A percentile compares a stretch with the other conserved stretches of the same genome.
Conservation (phyloP, 495 filamentous ascomycete species). For the Penicillium canescens region DNA sequence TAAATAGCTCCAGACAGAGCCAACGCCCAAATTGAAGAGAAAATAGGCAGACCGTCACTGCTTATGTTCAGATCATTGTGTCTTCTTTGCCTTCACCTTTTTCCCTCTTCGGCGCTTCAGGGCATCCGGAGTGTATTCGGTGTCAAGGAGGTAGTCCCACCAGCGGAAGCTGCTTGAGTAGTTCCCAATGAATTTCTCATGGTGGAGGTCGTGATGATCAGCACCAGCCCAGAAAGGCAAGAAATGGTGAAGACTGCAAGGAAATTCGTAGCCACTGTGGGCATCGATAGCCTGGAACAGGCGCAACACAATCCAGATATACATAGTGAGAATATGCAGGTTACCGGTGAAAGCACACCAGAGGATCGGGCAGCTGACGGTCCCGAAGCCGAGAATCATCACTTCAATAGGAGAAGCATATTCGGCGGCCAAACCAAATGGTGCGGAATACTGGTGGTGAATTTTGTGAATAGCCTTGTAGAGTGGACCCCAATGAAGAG, state of each 20-base stretch:
- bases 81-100: conserved; percentile 42
- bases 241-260: conserved; percentile 93
- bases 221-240: conserved; percentile 98
- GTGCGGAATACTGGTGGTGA: conserved; percentile 96
- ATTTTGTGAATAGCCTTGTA: conserved; percentile 98
- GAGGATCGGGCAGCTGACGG: conserved; percentile 77
- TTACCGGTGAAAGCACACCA: conserved; percentile 84
- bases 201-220: conserved; percentile 93
- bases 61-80: conserved; percentile 9
- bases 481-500: conserved; percentile 90
- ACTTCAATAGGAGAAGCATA: conserved; percentile 98
- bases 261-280: conserved; percentile 96
- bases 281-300: conserved; percentile 98
- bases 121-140: conserved; percentile 87
- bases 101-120: conserved; percentile 79
- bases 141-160: conserved; percentile 96
- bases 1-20: conserved; percentile 14
- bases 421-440: conserved; percentile 94
- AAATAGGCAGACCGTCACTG: conserved; percentile 15
- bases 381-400: conserved; percentile 91
- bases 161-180: conserved; percentile 97
- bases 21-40: conserved; percentile 13
- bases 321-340: conserved; percentile 96
- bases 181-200: conserved; percentile 97
- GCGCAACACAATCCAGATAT: conserved; percentile 90